phyloP scores from a whole-genome alignment of 148 eudicot genomes.

The Chenopodium quinoa region DNA sequence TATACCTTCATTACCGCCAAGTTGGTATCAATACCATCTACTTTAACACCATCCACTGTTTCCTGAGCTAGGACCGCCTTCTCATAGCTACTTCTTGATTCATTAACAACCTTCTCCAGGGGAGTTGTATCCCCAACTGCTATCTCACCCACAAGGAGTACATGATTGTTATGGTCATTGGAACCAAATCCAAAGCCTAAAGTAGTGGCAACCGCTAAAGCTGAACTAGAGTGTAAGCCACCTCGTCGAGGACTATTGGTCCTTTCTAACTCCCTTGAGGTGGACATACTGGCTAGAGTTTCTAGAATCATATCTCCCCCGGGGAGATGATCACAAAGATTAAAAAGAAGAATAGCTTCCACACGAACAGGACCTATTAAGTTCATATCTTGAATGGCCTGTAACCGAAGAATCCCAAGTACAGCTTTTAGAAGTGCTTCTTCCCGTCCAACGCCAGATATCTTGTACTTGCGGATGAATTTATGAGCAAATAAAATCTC shows the following conservation, averaged over 20 bases:
- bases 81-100: conserved; percentile 75
- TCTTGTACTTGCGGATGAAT: conserved; percentile 65
- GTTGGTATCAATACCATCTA: conserved; percentile 90
- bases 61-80: conserved; percentile 76
- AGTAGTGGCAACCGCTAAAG: conserved; percentile 63
- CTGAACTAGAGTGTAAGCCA: conserved; percentile 66
- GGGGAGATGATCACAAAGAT: conserved; percentile 88
- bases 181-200: conserved; percentile 68
- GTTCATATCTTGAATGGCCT: conserved; percentile 71
- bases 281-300: conserved; percentile 71
- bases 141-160: conserved; percentile 72
- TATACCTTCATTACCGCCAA: conserved; percentile 87
- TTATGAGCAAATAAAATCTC: conserved; percentile 72
- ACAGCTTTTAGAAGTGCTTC: conserved; percentile 82
- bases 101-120: conserved; percentile 76
- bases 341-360: conserved; percentile 78
- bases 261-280: conserved; percentile 51
- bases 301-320: conserved; percentile 86
- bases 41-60: conserved; percentile 89
- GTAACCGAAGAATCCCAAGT: conserved; percentile 80
- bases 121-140: conserved; percentile 78
- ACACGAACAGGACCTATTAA: conserved; percentile 41
- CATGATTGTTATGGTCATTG: conserved; percentile 32
- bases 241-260: conserved; percentile 41
- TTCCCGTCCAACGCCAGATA: conserved; percentile 59